These are phyloP conservation scores for Penicillium brevicompactum DNA, from an alignment of 2,329 filamentous ascomycete genomes.

Conservation along the genomic window DNA sequence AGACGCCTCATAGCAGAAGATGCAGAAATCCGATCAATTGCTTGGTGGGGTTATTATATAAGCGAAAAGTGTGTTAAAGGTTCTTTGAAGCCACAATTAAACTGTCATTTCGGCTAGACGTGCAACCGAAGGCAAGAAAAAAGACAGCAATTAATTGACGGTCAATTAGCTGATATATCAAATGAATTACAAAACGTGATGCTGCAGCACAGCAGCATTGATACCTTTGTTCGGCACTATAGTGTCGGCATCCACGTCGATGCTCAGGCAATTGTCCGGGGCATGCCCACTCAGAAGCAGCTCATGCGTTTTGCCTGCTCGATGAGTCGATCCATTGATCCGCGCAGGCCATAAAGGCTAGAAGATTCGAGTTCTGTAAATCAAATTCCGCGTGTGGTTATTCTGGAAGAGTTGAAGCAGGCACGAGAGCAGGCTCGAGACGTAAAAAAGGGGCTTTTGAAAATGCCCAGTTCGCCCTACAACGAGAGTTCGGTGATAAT, in stretches of 20 bases:
- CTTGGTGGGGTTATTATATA: too few species aligned
- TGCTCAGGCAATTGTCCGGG: slow-evolving; percentile 26
- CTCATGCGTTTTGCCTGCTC: slow-evolving; percentile 29
- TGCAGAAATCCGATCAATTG: too few species aligned
- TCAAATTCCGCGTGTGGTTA: slow-evolving; percentile 17
- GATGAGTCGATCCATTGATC: slow-evolving; percentile 30
- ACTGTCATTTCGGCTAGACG: too few species aligned
- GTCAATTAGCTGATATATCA: slow-evolving; percentile 24
- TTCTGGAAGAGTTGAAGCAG: slow-evolving; percentile 21
- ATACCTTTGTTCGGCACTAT: slow-evolving; percentile 32
- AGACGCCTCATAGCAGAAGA: too few species aligned
- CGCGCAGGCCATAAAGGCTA: slow-evolving; percentile 25
- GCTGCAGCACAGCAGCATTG: slow-evolving; percentile 23
- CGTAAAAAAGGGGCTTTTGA: too few species aligned
- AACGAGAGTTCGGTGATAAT: too few species aligned
- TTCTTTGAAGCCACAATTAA: too few species aligned
- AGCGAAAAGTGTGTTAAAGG: too few species aligned
- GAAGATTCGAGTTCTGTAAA: slow-evolving; percentile 29
- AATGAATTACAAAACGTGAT: slow-evolving; percentile 28
- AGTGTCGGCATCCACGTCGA: slow-evolving; percentile 30
- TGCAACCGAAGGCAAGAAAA: too few species aligned
- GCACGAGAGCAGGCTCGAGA: slow-evolving; percentile 14
- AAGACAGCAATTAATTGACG: too few species aligned
- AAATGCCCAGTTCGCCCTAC: too few species aligned
- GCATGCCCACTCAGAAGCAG: slow-evolving; percentile 23